A percentile compares a stretch with the other conserved stretches of the same genome.
Conservation (phyloP, 768 basidiomycete species). For the Crassisporium funariophilum region DNA sequence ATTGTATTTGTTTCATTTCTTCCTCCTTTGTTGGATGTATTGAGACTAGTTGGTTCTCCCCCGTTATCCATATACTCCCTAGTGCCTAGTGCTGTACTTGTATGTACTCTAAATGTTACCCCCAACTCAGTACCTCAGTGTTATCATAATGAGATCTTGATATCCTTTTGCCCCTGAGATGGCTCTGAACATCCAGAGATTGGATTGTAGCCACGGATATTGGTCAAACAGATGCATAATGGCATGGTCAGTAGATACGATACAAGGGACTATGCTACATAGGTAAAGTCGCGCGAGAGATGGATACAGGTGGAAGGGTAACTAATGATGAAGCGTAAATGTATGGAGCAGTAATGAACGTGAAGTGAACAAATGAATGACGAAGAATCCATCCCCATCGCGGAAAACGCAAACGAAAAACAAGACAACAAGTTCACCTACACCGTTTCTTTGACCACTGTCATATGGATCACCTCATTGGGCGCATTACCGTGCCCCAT, state of each 20-base stretch:
- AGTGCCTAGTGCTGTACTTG: background rate
- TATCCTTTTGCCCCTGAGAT: too few species aligned
- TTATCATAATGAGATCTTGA: too few species aligned
- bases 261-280: too few species aligned
- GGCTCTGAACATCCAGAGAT: too few species aligned
- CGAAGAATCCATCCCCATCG: constrained; percentile 4
- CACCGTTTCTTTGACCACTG: constrained; percentile 43
- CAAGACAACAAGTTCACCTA: constrained; percentile 18
- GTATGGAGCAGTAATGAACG: constrained; percentile 2
- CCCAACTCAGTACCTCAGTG: too few species aligned
- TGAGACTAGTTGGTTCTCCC: background rate
- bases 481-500: constrained; percentile 16
- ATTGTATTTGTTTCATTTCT: too few species aligned
- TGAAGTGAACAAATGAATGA: constrained; percentile 1
- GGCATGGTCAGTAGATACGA: too few species aligned
- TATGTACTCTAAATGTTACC: background rate
- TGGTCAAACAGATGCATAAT: too few species aligned
- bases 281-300: too few species aligned
- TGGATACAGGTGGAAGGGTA: too few species aligned
- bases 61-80: background rate
- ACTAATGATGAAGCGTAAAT: background rate
- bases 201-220: too few species aligned
- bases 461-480: constrained; percentile 44
- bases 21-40: too few species aligned
- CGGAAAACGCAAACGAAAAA: constrained; percentile 3